Conservation (phyloP, 2,329 filamentous ascomycete species). For the Aspergillus udagawae region DNA sequence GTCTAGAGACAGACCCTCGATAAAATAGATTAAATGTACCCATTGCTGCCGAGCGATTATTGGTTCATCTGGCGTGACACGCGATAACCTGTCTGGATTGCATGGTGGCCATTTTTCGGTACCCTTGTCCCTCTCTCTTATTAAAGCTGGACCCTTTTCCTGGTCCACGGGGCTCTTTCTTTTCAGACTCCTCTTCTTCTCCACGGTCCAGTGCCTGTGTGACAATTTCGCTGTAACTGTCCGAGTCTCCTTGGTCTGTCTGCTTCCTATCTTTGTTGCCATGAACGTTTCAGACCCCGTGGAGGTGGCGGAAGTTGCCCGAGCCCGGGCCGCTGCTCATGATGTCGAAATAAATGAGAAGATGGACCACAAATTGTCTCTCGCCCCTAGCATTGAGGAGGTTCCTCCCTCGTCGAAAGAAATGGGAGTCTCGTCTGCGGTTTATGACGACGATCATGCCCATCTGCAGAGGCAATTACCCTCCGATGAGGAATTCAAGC, state of each 20-base stretch:
- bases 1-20: neutral
- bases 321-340: conserved; percentile 17
- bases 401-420: conserved; percentile 1
- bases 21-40: conserved; percentile 6
- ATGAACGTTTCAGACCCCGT: conserved; percentile 26
- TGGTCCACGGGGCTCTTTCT: neutral
- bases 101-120: neutral
- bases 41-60: neutral
- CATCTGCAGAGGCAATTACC: conserved; percentile 16
- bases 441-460: conserved; percentile 3
- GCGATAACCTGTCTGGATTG: conserved; percentile 4
- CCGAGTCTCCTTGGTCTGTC: neutral
- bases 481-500: conserved; percentile 31
- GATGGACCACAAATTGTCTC: conserved; percentile 1
- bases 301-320: conserved; percentile 23
- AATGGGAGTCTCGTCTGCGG: neutral
- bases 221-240: neutral
- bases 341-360: conserved; percentile 16
- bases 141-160: neutral
- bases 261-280: neutral
- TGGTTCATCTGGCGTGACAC: conserved; percentile 1
- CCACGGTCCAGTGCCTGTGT: neutral
- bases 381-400: conserved; percentile 8
- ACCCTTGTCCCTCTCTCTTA: conserved; percentile 1
- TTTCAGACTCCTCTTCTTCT: neutral